These are phyloP conservation scores for Pleurotus cornucopiae DNA, from an alignment of 768 basidiomycete species.

Conservation along the genomic window DNA sequence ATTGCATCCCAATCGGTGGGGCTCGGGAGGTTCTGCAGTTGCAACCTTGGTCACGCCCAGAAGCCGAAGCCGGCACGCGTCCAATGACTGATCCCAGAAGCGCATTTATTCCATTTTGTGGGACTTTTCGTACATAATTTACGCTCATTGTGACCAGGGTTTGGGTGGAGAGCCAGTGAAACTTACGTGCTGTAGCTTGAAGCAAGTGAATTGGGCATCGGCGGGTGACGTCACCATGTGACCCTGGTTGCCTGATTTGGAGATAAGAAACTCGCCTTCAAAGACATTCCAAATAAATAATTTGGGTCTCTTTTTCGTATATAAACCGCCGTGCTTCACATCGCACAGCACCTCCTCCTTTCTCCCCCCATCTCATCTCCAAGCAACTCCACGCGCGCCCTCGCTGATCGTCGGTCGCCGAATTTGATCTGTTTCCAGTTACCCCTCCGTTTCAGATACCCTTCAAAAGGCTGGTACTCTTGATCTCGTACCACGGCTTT, in stretches of 20 bases:
- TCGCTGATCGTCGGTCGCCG: not conserved
- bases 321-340: not conserved
- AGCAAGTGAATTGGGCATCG: too few species aligned
- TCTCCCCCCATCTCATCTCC: constrained; percentile 4
- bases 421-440: not conserved
- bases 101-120: too few species aligned
- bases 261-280: not conserved
- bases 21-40: not conserved
- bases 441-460: not conserved
- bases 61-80: too few species aligned
- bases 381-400: not conserved
- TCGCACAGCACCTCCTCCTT: constrained; percentile 3
- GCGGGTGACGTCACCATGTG: not conserved
- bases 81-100: too few species aligned
- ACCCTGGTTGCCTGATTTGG: not conserved
- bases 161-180: too few species aligned
- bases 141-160: too few species aligned
- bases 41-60: not conserved
- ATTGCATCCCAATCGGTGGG: not conserved
- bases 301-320: not conserved
- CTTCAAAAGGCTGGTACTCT: not conserved
- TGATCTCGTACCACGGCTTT: not conserved
- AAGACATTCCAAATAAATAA: not conserved
- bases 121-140: too few species aligned
- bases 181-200: too few species aligned